Percentiles rank a stretch among this genome's conserved stretches.
Evolutionary conservation across 2,329 filamentous ascomycete species (phyloP).

Genomic region (Cytospora leucostoma): DNA sequence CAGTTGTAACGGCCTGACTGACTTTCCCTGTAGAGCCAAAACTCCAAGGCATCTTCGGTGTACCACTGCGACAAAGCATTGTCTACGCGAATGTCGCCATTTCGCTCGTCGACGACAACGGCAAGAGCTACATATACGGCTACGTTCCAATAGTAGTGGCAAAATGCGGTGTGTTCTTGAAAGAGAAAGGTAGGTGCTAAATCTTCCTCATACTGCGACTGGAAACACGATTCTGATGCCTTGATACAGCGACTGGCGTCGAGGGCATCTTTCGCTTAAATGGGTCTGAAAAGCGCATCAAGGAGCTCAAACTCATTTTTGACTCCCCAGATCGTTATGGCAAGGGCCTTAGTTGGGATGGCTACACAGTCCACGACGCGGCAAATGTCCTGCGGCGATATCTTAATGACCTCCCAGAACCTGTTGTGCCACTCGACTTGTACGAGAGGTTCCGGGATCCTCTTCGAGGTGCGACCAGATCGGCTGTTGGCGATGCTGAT

Average conservation of each 20-base stretch:
- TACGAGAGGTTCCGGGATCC: constrained; percentile 91
- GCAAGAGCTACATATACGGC: constrained; percentile 95
- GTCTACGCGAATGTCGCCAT: constrained; percentile 98
- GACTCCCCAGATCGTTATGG: constrained; percentile 94
- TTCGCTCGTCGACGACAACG: constrained; percentile 87
- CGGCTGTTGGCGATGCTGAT: constrained; percentile 70
- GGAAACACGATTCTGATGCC: constrained; percentile 29
- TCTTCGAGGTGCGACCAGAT: constrained; percentile 69
- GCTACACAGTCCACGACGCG: constrained; percentile 97
- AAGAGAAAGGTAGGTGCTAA: constrained; percentile 81
- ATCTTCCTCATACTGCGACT: not conserved
- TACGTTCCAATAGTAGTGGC: constrained; percentile 98
- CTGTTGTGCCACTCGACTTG: constrained; percentile 90
- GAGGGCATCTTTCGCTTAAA: constrained; percentile 96
- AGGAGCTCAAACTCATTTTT: constrained; percentile 88
- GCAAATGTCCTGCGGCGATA: constrained; percentile 95
- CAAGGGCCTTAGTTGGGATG: constrained; percentile 95
- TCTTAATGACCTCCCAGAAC: constrained; percentile 93
- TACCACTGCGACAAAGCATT: constrained; percentile 91
- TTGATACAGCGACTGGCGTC: constrained; percentile 74
- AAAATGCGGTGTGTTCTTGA: constrained; percentile 95
- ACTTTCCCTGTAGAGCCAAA: constrained; percentile 44
- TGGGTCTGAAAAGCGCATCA: constrained; percentile 97
- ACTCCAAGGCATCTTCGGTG: constrained; percentile 84
- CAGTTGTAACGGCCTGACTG: constrained; percentile 26